Conservation (phyloP, 305 asterid species). For the Rubia occidens region DNA sequence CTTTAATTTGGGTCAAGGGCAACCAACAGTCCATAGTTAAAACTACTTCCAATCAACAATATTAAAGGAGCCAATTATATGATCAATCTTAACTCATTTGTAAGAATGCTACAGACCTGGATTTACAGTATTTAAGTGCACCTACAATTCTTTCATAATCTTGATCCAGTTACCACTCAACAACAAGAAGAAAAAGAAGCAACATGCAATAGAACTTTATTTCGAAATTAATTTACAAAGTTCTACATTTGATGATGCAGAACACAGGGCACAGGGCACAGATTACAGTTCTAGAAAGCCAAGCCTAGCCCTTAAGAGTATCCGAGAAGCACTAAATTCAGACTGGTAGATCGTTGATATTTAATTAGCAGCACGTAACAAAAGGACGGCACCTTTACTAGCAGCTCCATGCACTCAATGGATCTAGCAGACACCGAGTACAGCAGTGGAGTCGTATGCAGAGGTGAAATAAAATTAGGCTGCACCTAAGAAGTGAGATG, state of each 20-base stretch:
- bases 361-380: neutral
- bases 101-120: neutral
- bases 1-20: neutral
- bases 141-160: neutral
- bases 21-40: neutral
- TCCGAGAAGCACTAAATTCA: neutral
- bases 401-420: conserved; percentile 16
- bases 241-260: neutral
- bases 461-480: conserved; percentile 6
- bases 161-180: neutral
- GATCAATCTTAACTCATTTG: neutral
- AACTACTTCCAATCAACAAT: neutral
- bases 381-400: conserved; percentile 14
- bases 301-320: neutral
- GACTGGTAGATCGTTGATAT: neutral
- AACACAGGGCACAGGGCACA: no score
- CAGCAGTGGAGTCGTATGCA: conserved; percentile 1
- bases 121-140: neutral
- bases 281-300: neutral
- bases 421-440: conserved; percentile 1
- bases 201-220: neutral
- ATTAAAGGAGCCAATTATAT: neutral
- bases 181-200: neutral
- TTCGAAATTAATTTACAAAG: neutral
- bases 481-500: conserved; percentile 6